Base-by-base conservation (phyloP, 306 rosid genomes). In the Urtica urens region DNA sequence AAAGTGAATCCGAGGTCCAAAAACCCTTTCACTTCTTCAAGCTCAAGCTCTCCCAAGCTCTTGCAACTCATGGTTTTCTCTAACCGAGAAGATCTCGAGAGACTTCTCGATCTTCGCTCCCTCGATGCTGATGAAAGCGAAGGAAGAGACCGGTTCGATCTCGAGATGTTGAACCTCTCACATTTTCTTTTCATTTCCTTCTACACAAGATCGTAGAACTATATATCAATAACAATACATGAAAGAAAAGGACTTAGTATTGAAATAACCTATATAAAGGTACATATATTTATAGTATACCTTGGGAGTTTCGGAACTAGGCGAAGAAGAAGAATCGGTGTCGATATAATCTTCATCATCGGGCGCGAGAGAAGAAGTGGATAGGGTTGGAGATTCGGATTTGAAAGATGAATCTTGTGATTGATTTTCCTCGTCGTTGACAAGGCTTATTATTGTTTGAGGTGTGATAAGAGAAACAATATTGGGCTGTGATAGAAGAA, bases 21-120 rank as follows among this genome's bases (percentile, higher is more conserved):
- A 45, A 87, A 83, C 47, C 96, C 96, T 63, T 83, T 75, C 7
- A 83, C 77, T 76, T 87, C 96, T 65, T 83, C 84, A 1, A 87
- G 71, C 51, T 87, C 96, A 11, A 87, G 83, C 37, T 87, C 87
- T 38, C 82, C 78, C 17, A 73, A 44, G 46, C 78, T 68, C 58
- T 44, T 70, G 70, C 81, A 75, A 63, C 87, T 87, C 75, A 71
- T 73, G 21, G 83, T 69, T 50, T 87, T 87, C 12, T 55, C 33
- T 10, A 87, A 66, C 57, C 47, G 72, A 37, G 53, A 42, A 3
- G 48, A 13, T n/a, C 11, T 10, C 25, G 5, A 46, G 40, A 27
- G 10, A 28, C 4, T 4, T 10, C 33, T 28, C 33, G 33, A 4
- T 28, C 4, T 4, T 10, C 10, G 4, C 10, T 10, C 6, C 33